Conservation (phyloP, 202 grass and related monocot genomes). For the Carex sylvatica region DNA sequence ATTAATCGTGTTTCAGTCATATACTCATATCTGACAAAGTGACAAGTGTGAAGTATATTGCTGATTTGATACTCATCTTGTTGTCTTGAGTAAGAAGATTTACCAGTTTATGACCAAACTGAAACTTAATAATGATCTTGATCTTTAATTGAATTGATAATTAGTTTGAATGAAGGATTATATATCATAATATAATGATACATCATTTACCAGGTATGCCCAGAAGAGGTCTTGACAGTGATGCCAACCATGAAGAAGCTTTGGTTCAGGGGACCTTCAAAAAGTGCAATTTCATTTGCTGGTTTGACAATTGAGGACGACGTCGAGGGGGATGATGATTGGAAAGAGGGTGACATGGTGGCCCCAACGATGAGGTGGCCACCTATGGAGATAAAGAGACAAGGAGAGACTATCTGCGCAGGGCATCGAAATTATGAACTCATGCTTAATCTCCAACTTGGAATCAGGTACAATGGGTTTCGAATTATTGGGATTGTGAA, state of each 20-base stretch:
- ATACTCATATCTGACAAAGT: background rate
- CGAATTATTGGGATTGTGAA: too few relatives aligned
- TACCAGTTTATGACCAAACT: background rate
- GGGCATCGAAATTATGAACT: slow-evolving; percentile 96
- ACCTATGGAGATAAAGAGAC: slow-evolving; percentile 64
- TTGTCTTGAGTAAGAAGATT: background rate
- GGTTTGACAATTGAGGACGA: slow-evolving; percentile 22
- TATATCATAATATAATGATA: background rate
- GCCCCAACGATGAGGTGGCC: slow-evolving; percentile 35
- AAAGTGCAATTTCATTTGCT: slow-evolving; percentile 42
- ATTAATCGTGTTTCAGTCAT: background rate
- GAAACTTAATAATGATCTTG: background rate
- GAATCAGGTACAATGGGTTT: slow-evolving; percentile 45
- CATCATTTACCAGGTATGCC: slow-evolving; percentile 23
- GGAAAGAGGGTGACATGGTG: slow-evolving; percentile 19
- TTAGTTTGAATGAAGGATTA: background rate
- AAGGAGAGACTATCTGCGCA: slow-evolving; percentile 84
- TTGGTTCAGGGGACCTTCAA: slow-evolving; percentile 49
- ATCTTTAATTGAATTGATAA: background rate
- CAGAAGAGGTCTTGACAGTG: slow-evolving; percentile 55
- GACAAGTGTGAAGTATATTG: background rate
- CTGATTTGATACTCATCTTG: background rate
- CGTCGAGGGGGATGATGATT: slow-evolving; percentile 28
- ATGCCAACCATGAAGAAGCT: slow-evolving; percentile 67
- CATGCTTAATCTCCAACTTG: slow-evolving; percentile 95